These are phyloP conservation scores for Aspergillus conjunctus DNA, from an alignment of 495 filamentous ascomycete species.

Conservation along the genomic window DNA sequence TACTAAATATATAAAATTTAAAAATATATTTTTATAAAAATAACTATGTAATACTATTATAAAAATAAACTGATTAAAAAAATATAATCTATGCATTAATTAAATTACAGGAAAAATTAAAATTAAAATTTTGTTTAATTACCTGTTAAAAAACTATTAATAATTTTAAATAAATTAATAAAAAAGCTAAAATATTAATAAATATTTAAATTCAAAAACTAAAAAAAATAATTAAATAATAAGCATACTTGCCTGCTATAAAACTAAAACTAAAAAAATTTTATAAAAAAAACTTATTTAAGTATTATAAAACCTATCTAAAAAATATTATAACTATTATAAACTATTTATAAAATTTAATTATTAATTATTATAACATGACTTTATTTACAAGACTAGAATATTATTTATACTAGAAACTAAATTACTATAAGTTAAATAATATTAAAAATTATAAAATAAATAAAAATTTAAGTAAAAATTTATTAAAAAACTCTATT, in stretches of 20 bases:
- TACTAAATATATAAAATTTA: not conserved
- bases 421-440: not conserved
- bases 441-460: not conserved
- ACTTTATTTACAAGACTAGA: no score
- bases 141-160: no score
- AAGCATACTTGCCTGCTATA: no score
- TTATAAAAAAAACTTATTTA: no score
- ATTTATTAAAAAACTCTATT: slow-evolving; percentile 2
- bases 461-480: not conserved
- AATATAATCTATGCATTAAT: no score
- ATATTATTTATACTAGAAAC: no score
- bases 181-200: no score
- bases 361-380: not conserved
- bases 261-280: no score
- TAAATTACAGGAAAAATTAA: no score
- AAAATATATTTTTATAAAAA: not conserved
- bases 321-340: not conserved
- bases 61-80: slow-evolving; percentile 3
- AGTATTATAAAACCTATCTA: not conserved
- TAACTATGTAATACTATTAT: not conserved
- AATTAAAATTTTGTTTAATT: no score
- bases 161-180: not conserved
- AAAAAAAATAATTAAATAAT: no score
- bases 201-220: no score
- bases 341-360: not conserved